phyloP scores from a whole-genome alignment of 441 rosid species.

The Cnidoscolus chayamansa region DNA sequence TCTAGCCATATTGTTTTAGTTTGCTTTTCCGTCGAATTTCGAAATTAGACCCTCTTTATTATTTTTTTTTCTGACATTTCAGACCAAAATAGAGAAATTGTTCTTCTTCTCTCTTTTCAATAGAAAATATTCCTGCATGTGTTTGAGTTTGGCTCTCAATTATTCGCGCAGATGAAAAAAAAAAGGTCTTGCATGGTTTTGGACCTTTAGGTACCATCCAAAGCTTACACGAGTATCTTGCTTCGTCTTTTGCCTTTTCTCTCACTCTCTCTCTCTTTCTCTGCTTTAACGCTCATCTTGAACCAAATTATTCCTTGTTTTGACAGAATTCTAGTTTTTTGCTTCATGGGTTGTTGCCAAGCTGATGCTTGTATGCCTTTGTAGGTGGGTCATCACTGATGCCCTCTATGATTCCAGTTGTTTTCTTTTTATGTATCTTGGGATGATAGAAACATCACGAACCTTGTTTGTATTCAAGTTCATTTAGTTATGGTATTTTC shows the following conservation, averaged over 20 bases:
- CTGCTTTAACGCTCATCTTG: neutral
- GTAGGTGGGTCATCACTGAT: conserved; percentile 35
- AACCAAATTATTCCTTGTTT: neutral
- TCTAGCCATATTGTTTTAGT: too few relatives aligned
- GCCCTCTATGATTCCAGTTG: conserved; percentile 4
- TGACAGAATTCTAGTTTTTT: too few relatives aligned
- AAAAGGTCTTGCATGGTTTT: neutral
- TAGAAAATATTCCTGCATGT: neutral
- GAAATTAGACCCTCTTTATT: neutral
- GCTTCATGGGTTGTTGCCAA: neutral
- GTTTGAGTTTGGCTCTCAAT: too few relatives aligned
- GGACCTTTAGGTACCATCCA: neutral
- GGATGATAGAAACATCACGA: neutral
- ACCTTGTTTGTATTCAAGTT: neutral
- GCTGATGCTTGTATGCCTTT: conserved; percentile 19
- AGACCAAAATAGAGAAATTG: neutral
- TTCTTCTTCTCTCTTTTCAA: neutral
- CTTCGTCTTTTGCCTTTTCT: neutral
- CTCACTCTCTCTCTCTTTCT: neutral
- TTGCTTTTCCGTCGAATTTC: neutral
- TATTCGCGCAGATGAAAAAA: too few relatives aligned
- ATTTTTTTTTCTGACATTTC: neutral
- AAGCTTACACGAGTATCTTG: conserved; percentile 6
- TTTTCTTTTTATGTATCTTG: neutral
- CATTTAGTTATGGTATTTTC: conserved; percentile 7